A percentile compares a stretch with the other conserved stretches of the same genome.
Evolutionary conservation across 352 stramenopile species (phyloP).

Genomic region (Globisporangium ultimum): DNA sequence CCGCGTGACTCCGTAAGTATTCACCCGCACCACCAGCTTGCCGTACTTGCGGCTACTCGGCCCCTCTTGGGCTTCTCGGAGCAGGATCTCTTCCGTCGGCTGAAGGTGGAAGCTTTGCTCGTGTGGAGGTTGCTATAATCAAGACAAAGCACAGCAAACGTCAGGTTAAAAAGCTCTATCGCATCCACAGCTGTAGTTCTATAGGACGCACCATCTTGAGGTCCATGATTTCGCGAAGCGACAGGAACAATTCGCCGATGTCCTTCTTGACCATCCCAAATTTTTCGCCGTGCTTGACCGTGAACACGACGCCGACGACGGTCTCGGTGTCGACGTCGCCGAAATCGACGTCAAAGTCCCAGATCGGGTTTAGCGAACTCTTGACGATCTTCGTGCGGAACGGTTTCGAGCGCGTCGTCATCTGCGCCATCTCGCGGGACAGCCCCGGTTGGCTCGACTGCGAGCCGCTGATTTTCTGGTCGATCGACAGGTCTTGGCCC

Average conservation of each 20-base stretch:
- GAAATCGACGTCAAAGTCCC: slow-evolving; percentile 82
- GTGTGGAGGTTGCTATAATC: slow-evolving; percentile 46
- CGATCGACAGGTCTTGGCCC: slow-evolving; percentile 41
- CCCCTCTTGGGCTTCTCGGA: slow-evolving; percentile 36
- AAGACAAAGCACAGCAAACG: neutral
- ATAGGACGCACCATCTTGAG: slow-evolving; percentile 51
- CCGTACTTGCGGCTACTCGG: slow-evolving; percentile 63
- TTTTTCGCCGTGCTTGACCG: slow-evolving; percentile 67
- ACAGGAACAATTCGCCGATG: slow-evolving; percentile 63
- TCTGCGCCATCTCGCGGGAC: slow-evolving; percentile 13
- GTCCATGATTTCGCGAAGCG: slow-evolving; percentile 66
- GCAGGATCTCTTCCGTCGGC: slow-evolving; percentile 55
- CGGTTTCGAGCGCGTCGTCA: slow-evolving; percentile 34
- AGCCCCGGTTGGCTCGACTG: slow-evolving; percentile 15
- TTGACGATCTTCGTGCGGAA: slow-evolving; percentile 61
- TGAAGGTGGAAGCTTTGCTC: slow-evolving; percentile 56
- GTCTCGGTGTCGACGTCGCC: slow-evolving; percentile 65
- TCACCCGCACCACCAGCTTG: slow-evolving; percentile 64
- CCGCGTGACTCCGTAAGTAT: slow-evolving; percentile 53
- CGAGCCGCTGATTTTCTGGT: slow-evolving; percentile 21
- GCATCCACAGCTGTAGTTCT: neutral
- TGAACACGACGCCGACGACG: slow-evolving; percentile 64
- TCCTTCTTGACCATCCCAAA: slow-evolving; percentile 74
- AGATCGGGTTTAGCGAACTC: slow-evolving; percentile 76
- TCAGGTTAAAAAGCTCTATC: neutral